Evolutionary conservation across 2,329 filamentous ascomycete species (phyloP), one percentile per base, ranked within the genome.

Genomic region (Periconia sp.): DNA sequence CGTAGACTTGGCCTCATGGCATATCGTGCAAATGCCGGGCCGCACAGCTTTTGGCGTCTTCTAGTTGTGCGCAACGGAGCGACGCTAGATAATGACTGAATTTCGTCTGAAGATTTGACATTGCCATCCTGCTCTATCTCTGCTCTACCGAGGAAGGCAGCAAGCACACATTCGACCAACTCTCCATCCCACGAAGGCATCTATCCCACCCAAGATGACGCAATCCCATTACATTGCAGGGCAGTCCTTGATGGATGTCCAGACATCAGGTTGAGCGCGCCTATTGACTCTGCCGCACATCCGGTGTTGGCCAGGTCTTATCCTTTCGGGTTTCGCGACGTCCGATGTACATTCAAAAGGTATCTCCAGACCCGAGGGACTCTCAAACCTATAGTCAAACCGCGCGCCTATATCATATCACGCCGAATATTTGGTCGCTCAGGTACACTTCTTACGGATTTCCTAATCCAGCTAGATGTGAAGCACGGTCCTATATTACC

Each of bases 401-500:
- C 19, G 31, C 17, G 15, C 36, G 34, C 19, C 31, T 49, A 43
- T 38, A 41, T 25, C n/a, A 36, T 19, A 30, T 13, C 21, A 16
- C 13, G 21, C 7, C 7, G 34, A 24, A 25, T 16, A 18, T 26
- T 10, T 21, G 22, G 33, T 32, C 33, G 25, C 33, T 40, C 32
- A 23, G 15, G 30, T 40, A 37, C 17, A 3, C 12, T 43, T 36
- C 42, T 28, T 25, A 31, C 38, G 25, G 13, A 34, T 34, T 42
- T 10, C 34, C 15, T 25, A 18, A 24, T 18, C 40, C 36, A 50
- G 50, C 43, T 44, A 43, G 36, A 42, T 21, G 9, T 33, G 28
- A 43, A 28, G 46, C 46, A 50, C 43, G 38, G 41, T 22, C 39
- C 36, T 30, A 54, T 55, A 53, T 50, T 39, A 57, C 23, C 41